These are phyloP conservation scores for Zizania latifolia DNA, from an alignment of 176 grass and related monocot species.

Conservation along the genomic window DNA sequence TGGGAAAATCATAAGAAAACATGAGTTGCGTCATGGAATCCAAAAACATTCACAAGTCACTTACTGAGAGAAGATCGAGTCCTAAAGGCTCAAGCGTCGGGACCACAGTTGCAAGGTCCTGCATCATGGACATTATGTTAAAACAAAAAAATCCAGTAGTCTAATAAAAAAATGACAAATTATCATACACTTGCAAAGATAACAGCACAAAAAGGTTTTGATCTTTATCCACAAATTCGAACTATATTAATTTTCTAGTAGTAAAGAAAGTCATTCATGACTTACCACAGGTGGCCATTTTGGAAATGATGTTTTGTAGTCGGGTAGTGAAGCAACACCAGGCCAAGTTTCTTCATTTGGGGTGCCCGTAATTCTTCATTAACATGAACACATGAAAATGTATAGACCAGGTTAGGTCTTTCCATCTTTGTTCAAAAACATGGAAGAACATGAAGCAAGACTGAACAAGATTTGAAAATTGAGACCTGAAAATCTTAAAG, in stretches of 20 bases:
- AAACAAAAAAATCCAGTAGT: not conserved
- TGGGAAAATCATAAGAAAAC: conserved; percentile 1
- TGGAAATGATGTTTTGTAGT: conserved; percentile 84
- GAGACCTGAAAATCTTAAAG: conserved; percentile 94
- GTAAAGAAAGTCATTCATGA: not conserved
- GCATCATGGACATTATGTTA: conserved; percentile 25
- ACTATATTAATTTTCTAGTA: not conserved
- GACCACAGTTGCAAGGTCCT: conserved; percentile 58
- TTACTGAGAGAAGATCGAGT: conserved; percentile 82
- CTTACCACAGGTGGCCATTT: conserved; percentile 64
- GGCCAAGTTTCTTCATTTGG: conserved; percentile 84
- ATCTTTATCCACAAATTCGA: not conserved
- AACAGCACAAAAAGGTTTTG: not conserved
- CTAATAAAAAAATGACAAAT: not conserved
- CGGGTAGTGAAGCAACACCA: conserved; percentile 73
- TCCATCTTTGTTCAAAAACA: conserved; percentile 2
- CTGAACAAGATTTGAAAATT: not conserved
- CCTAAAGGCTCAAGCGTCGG: conserved; percentile 60
- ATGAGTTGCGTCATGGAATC: not conserved
- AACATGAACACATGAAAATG: conserved; percentile 1
- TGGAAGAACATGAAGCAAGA: conserved; percentile 8
- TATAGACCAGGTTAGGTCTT: not conserved
- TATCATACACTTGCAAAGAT: not conserved
- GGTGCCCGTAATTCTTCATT: conserved; percentile 68
- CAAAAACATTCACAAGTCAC: conserved; percentile 11